Conservation (phyloP, 805 yeast genomes). For the Pichia heedii region DNA sequence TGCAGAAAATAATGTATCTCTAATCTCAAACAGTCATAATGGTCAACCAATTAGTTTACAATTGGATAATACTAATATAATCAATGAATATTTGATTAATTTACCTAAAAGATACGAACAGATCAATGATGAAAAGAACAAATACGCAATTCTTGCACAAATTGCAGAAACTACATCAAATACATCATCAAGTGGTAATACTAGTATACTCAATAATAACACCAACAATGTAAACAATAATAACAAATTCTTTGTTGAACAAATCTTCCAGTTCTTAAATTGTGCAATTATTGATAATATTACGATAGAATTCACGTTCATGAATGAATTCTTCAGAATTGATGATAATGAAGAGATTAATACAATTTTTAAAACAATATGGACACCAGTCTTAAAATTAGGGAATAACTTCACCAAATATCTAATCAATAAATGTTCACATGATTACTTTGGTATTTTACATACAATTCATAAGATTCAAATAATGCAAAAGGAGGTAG, state of each 20-base stretch:
- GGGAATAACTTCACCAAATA: conserved; percentile 41
- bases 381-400: conserved; percentile 41
- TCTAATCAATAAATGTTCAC: conserved; percentile 27
- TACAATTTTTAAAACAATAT: conserved; percentile 38
- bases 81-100: conserved; percentile 47
- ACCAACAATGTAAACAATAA: conserved; percentile 27
- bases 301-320: conserved; percentile 65
- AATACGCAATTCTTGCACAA: conserved; percentile 67
- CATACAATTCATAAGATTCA: conserved; percentile 67
- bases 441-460: conserved; percentile 70
- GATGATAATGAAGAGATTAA: conserved; percentile 34
- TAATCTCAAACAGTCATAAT: conserved; percentile 20
- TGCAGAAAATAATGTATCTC: conserved; percentile 23
- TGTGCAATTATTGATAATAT: conserved; percentile 69
- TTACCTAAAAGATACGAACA: conserved; percentile 55
- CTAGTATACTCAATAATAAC: not conserved
- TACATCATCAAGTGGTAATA: conserved; percentile 21
- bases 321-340: conserved; percentile 59
- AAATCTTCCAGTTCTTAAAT: conserved; percentile 63
- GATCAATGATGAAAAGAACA: conserved; percentile 33
- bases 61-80: conserved; percentile 11
- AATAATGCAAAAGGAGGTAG: conserved; percentile 53
- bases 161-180: conserved; percentile 60
- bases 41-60: not conserved
- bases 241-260: conserved; percentile 59